Base-by-base conservation (phyloP, 495 filamentous ascomycete species). In the Entonaema liquescens region DNA sequence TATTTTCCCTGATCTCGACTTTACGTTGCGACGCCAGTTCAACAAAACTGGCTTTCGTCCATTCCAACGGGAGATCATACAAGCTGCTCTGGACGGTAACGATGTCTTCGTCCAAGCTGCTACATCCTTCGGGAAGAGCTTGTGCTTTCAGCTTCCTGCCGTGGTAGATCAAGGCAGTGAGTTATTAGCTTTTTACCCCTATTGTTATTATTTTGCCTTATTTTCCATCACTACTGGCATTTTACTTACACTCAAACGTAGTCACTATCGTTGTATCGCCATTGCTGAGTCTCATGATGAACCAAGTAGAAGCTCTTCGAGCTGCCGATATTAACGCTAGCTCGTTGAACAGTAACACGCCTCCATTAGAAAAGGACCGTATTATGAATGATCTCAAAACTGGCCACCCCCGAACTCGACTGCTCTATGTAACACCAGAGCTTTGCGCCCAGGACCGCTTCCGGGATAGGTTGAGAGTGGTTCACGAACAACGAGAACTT, bases 81-180 rank as follows among this genome's bases (percentile, higher is more conserved):
- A 81, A 25, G 90, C 93, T 28, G 90, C 92, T 3, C 84, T 98
- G 17, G 89, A 92, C 53, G 91, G 92, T 17, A 83, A 95, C 49
- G 95, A 98, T 90, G 90, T 98, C 26, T 98, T 97, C 75, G 85
- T 98, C 1, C 95, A 97, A 78, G 95, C 95, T 35, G 94, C 94
- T n/a, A 98, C 95, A 3, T 95, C 93, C 1, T 97, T 97, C 75
- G 95, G 95, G 13, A 98, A 98, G 78, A 97, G 93, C 75, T 77
- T 98, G 23, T 98, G 95, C 79, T 98, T 95, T 72, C 95, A 98
- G 72, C 83, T 98, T 2, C 95, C 95, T 3, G 94, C 95, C 4
- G 88, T 98, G 31, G 89, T 96, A 21, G 91, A 92, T 67, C 89
- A 89, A 83, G 94, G 94, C 60, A 92, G 92, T 94, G 80, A 83